Evolutionary conservation across 352 stramenopile species (phyloP).

Genomic region (Globisporangium mamillatum): DNA sequence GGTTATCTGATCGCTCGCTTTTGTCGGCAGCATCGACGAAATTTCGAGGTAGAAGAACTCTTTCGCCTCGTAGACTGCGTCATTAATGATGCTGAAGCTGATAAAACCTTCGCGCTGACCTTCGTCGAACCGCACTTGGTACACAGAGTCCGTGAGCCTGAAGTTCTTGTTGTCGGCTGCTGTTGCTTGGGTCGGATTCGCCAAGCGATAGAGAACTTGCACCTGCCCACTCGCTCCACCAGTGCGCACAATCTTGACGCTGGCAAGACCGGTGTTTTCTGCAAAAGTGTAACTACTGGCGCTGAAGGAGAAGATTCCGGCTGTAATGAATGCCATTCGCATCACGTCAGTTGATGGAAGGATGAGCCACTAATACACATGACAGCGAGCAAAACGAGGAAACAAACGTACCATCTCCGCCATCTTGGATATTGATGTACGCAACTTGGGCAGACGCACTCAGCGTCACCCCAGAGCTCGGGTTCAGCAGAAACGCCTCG

Average conservation of each 20-base stretch:
- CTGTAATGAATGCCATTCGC: conserved; percentile 14
- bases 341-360: not conserved
- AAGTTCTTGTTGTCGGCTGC: conserved; percentile 68
- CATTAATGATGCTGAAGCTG: conserved; percentile 53
- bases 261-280: conserved; percentile 39
- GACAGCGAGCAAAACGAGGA: not conserved
- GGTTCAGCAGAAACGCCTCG: conserved; percentile 30
- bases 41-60: conserved; percentile 71
- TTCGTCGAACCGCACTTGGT: conserved; percentile 45
- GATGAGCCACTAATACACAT: not conserved
- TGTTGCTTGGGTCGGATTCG: conserved; percentile 43
- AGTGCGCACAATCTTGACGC: conserved; percentile 46
- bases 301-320: conserved; percentile 55
- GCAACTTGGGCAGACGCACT: conserved; percentile 16
- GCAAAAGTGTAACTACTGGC: conserved; percentile 49
- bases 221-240: conserved; percentile 41
- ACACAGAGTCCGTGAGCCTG: conserved; percentile 32
- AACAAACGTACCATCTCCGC: conserved; percentile 33
- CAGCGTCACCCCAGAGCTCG: conserved; percentile 25
- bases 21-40: conserved; percentile 26
- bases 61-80: conserved; percentile 53
- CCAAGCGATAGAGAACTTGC: conserved; percentile 40
- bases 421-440: conserved; percentile 38
- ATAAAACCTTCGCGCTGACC: conserved; percentile 48
- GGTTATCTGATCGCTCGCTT: conserved; percentile 27